phyloP scores from a whole-genome alignment of 2,329 filamentous ascomycete species.

The Trichoderma sp. region DNA sequence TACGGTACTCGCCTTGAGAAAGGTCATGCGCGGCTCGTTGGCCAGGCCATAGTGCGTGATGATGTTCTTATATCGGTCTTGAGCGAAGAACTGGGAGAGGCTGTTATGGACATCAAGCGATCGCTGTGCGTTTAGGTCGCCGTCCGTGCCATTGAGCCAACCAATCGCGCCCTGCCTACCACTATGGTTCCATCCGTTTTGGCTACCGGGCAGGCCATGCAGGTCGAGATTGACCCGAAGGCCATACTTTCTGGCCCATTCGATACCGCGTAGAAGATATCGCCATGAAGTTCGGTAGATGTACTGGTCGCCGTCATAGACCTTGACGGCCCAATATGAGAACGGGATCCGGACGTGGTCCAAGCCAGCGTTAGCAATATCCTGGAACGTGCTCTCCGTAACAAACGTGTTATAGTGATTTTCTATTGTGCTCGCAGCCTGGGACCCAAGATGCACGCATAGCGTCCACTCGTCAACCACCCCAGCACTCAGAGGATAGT shows the following conservation, averaged over 20 bases:
- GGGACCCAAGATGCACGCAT: conserved; percentile 67
- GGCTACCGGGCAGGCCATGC: conserved; percentile 87
- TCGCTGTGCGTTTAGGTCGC: conserved; percentile 74
- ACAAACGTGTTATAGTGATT: conserved; percentile 90
- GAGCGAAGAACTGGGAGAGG: conserved; percentile 89
- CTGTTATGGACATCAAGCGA: conserved; percentile 86
- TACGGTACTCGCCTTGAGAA: conserved; percentile 67
- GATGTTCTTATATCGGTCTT: conserved; percentile 89
- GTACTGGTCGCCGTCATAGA: conserved; percentile 86
- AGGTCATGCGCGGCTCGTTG: conserved; percentile 91
- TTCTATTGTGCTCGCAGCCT: conserved; percentile 73
- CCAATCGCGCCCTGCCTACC: conserved; percentile 78
- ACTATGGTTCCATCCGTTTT: conserved; percentile 98
- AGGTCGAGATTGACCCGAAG: conserved; percentile 91
- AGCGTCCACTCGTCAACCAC: conserved; percentile 91
- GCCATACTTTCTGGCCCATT: conserved; percentile 91
- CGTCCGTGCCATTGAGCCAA: conserved; percentile 92
- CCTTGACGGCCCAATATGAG: conserved; percentile 90
- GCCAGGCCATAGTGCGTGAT: conserved; percentile 90
- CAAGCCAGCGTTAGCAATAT: conserved; percentile 84
- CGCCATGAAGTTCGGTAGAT: conserved; percentile 86
- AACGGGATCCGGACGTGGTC: conserved; percentile 97
- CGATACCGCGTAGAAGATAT: conserved; percentile 88
- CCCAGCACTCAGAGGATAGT: conserved; percentile 62
- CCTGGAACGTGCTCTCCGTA: conserved; percentile 78